Evolutionary conservation across 352 stramenopile genomes (phyloP).

Genomic region (Pythium pyrilobum): DNA sequence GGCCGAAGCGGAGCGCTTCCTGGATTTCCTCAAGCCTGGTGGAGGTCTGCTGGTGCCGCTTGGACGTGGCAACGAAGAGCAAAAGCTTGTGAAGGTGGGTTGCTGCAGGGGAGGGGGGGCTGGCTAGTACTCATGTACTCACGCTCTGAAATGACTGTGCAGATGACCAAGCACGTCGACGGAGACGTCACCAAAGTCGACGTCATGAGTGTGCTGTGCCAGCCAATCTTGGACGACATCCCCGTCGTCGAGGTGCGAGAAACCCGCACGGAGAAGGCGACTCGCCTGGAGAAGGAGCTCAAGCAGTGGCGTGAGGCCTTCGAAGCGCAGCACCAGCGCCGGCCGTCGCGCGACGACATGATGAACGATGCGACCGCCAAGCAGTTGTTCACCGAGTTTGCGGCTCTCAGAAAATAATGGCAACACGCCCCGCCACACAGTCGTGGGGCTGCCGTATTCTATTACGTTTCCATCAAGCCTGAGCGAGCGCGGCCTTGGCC

Average conservation of each 20-base stretch:
- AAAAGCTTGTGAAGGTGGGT: slow-evolving; percentile 79
- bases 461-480: slow-evolving; percentile 9
- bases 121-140: no score
- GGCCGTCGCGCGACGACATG: slow-evolving; percentile 67
- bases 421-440: no score
- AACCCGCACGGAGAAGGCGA: slow-evolving; percentile 51
- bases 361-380: slow-evolving; percentile 46
- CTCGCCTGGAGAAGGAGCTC: slow-evolving; percentile 51
- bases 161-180: slow-evolving; percentile 64
- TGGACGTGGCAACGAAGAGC: slow-evolving; percentile 46
- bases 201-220: slow-evolving; percentile 83
- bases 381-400: slow-evolving; percentile 69
- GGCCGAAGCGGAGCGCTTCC: slow-evolving; percentile 57
- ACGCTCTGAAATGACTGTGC: no score
- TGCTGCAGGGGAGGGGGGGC: no score
- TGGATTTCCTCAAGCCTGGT: slow-evolving; percentile 62
- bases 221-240: slow-evolving; percentile 64
- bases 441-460: no score
- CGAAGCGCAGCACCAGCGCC: slow-evolving; percentile 36
- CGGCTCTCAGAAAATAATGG: slow-evolving; percentile 54
- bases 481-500: slow-evolving; percentile 42
- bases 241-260: slow-evolving; percentile 44
- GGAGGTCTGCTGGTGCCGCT: slow-evolving; percentile 68
- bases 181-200: slow-evolving; percentile 58
- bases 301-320: slow-evolving; percentile 65